Percentiles rank a stretch among this genome's conserved stretches.
These are phyloP conservation scores for Brettanomyces custersianus DNA, from an alignment of 805 yeast genomes.

Conservation along the genomic window DNA sequence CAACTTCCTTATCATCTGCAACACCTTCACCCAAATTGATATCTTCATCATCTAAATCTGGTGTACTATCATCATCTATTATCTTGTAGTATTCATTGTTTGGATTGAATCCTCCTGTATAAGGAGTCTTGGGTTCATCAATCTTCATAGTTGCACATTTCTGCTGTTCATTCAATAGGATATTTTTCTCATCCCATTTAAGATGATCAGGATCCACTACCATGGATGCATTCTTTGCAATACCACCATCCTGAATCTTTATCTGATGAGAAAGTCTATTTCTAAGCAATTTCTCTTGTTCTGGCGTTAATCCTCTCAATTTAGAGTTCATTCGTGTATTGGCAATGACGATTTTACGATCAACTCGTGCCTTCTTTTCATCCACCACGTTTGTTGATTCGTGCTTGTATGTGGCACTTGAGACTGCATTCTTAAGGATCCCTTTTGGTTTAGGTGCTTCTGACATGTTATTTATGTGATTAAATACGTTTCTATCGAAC, in stretches of 20 bases:
- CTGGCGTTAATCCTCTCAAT: slow-evolving; percentile 15
- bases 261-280: slow-evolving; percentile 32
- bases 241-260: slow-evolving; percentile 6
- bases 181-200: slow-evolving; percentile 80
- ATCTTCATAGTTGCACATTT: slow-evolving; percentile 69
- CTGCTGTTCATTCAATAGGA: slow-evolving; percentile 66
- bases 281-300: slow-evolving; percentile 38
- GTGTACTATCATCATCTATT: slow-evolving; percentile 42
- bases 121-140: slow-evolving; percentile 94
- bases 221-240: slow-evolving; percentile 11
- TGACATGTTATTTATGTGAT: no score
- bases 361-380: slow-evolving; percentile 15
- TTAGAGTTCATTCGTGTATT: slow-evolving; percentile 74
- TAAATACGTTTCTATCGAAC: no score
- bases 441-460: slow-evolving; percentile 17
- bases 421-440: slow-evolving; percentile 24
- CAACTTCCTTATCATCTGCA: slow-evolving; percentile 10
- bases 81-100: slow-evolving; percentile 68
- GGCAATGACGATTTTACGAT: slow-evolving; percentile 62
- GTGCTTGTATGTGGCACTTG: slow-evolving; percentile 13
- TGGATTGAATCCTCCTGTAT: slow-evolving; percentile 82
- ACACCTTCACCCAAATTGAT: slow-evolving; percentile 28
- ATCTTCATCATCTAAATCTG: slow-evolving; percentile 30
- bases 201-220: slow-evolving; percentile 34
- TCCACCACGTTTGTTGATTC: slow-evolving; percentile 13